Percentiles rank a stretch among this genome's conserved stretches.
Evolutionary conservation across 805 yeast species (phyloP).

Genomic region (Saccharomycopsis fermentans): DNA sequence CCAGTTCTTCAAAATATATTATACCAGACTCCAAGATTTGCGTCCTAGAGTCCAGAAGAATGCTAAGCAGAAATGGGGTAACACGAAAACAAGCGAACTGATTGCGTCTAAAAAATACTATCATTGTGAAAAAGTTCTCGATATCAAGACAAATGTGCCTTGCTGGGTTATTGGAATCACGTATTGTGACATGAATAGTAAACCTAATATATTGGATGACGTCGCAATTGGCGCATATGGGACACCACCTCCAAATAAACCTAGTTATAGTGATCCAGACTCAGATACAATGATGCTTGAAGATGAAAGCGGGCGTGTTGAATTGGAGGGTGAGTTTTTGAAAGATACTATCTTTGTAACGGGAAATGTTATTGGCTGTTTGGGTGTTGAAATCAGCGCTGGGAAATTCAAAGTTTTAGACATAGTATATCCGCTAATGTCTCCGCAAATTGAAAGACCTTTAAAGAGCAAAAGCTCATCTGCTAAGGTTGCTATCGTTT

Average conservation of each 20-base stretch:
- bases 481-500: slow-evolving; percentile 56
- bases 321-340: slow-evolving; percentile 48
- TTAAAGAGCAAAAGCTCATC: slow-evolving; percentile 14
- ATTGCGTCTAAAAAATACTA: slow-evolving; percentile 30
- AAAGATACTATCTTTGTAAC: slow-evolving; percentile 59
- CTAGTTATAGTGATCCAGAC: slow-evolving; percentile 44
- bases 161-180: slow-evolving; percentile 85
- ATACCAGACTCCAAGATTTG: slow-evolving; percentile 38
- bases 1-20: slow-evolving; percentile 53
- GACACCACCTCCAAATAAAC: slow-evolving; percentile 29
- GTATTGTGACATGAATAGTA: slow-evolving; percentile 71
- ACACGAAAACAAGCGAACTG: slow-evolving; percentile 24
- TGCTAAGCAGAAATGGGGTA: slow-evolving; percentile 49
- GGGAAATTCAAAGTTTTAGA: slow-evolving; percentile 84
- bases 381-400: slow-evolving; percentile 76
- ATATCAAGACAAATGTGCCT: slow-evolving; percentile 48
- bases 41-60: slow-evolving; percentile 36
- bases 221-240: slow-evolving; percentile 46
- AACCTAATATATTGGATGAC: slow-evolving; percentile 78
- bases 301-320: slow-evolving; percentile 86
- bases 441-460: slow-evolving; percentile 41
- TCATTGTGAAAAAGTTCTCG: slow-evolving; percentile 44
- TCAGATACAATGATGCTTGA: slow-evolving; percentile 64
- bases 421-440: slow-evolving; percentile 55
- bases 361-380: slow-evolving; percentile 76